Conservation (phyloP, 179 eudicot genomes). For the Corrigiola litoralis region DNA sequence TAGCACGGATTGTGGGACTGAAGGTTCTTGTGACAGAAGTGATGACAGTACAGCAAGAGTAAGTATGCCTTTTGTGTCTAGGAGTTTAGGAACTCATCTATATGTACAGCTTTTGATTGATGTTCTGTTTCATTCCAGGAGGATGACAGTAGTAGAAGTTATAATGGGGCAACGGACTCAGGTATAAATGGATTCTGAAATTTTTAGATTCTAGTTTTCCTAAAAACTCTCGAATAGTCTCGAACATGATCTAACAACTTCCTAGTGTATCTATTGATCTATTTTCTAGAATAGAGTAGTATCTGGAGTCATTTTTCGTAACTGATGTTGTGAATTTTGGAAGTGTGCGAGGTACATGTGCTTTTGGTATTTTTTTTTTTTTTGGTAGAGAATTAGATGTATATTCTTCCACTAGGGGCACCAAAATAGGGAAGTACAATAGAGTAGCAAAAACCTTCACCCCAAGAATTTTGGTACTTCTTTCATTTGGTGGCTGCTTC, state of each 20-base stretch:
- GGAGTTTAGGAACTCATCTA: not conserved
- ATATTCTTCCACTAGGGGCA: too few species aligned
- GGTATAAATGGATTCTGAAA: conserved; percentile 19
- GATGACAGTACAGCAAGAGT: conserved; percentile 68
- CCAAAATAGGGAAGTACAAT: too few species aligned
- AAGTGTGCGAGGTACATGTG: too few species aligned
- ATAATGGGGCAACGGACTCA: conserved; percentile 30
- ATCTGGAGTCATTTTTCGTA: not conserved
- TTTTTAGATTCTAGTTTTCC: not conserved
- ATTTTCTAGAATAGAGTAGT: not conserved
- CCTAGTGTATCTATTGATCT: not conserved
- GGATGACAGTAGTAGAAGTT: conserved; percentile 29
- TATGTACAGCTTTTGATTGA: not conserved
- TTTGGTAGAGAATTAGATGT: too few species aligned
- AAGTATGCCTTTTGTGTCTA: conserved; percentile 21
- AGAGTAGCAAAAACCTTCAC: too few species aligned
- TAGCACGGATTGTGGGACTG: conserved; percentile 69
- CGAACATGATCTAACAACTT: not conserved
- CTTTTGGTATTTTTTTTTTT: not conserved
- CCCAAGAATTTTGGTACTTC: too few species aligned
- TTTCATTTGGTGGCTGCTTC: not conserved
- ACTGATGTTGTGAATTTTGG: too few species aligned
- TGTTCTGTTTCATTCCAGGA: conserved; percentile 23
- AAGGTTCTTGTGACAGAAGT: conserved; percentile 83
- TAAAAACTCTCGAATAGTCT: not conserved